Base-by-base conservation (phyloP, 768 basidiomycete species). In the Trametes sanguinea region DNA sequence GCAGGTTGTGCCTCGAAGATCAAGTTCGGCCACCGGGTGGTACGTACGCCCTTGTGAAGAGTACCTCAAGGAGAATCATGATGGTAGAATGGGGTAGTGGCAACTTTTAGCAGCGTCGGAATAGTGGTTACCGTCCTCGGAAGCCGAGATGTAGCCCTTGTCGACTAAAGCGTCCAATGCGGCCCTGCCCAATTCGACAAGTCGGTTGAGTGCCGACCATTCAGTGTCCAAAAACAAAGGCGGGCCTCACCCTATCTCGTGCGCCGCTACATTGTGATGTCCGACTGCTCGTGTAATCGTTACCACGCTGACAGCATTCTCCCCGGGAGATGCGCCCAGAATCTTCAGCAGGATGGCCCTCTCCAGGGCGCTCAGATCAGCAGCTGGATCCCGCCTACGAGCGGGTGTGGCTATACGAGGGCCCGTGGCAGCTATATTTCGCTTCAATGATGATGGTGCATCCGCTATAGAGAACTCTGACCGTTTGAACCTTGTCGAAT, bases 301-400 rank as follows among this genome's bases (percentile, higher is more conserved):
- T 2, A 2, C n/a, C 13, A 62, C 45, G 33, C 51, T 51, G 22
- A 60, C 57, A 11, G 51, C 67, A 4, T 40, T 45, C 13, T 51
- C 17, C 1, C 51, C 3, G 27, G 47, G 6, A 13, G 55, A 22
- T 2, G 64, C 53, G 16, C 69, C 57, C 39, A 67, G 56, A 11
- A 73, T 63, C 32, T 63, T 29, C 17, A 71, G 57, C 22, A 73
- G 60, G n/a, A 73, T 67, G 0, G 54, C 61, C 4, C 72, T 55
- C 48, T 73, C 60, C 6, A 71, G 62, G 9, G 46, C 42, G 17
- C 42, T 62, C n/a, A 71, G 60, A 29, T 67, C 60, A 7, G 65
- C 66, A 30, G 62, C 62, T 2, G 72, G 70, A 48, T 73, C 70
- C 10, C 59, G 57, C 32, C 58, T 43, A 5, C 43, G 45, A 5